Conservation (phyloP, 164 flowering plant species). For the Magnolia sinica region DNA sequence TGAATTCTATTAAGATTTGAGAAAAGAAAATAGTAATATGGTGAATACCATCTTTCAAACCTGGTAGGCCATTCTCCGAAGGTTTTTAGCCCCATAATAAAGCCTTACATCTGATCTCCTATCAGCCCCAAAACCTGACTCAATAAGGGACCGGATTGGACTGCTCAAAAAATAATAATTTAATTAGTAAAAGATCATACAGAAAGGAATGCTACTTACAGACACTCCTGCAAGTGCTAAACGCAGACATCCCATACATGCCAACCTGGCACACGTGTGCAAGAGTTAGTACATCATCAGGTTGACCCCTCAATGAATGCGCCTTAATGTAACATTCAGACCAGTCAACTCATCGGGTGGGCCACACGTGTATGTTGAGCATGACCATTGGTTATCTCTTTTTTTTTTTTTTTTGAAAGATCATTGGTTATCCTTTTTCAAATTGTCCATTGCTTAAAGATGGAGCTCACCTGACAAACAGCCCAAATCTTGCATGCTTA, state of each 20-base stretch:
- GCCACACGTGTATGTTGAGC: no score
- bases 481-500: no score
- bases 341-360: no score
- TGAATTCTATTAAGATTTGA: not conserved
- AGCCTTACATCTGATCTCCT: slow-evolving; percentile 85
- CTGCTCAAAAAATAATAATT: slow-evolving; percentile 25
- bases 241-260: not conserved
- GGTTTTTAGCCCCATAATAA: slow-evolving; percentile 87
- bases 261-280: not conserved
- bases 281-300: not conserved
- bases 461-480: no score
- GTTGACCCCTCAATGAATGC: not conserved
- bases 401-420: no score
- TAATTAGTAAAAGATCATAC: not conserved
- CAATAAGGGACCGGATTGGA: slow-evolving; percentile 87
- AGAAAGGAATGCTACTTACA: not conserved
- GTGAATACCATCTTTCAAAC: slow-evolving; percentile 28
- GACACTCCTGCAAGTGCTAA: not conserved
- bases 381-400: no score
- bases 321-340: not conserved
- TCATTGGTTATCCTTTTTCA: no score
- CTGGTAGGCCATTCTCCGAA: slow-evolving; percentile 94
- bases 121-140: slow-evolving; percentile 75
- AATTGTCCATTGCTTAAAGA: no score
- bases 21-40: not conserved